A percentile compares a stretch with the other conserved stretches of the same genome.
phyloP scores from a whole-genome alignment of 805 yeast genomes.

The Yarrowia sp. region DNA sequence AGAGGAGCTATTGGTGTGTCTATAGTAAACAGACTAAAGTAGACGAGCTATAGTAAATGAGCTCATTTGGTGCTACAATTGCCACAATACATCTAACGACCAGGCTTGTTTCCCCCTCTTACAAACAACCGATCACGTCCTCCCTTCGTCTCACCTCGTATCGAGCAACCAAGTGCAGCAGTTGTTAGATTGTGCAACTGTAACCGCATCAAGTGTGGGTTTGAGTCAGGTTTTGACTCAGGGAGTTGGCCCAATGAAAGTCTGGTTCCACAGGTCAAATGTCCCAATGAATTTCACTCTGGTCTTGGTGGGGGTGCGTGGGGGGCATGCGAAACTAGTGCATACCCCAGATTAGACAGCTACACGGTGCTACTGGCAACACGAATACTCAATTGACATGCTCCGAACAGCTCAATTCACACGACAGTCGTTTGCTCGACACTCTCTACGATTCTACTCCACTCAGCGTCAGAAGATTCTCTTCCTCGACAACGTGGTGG shows the following conservation, averaged over 20 bases:
- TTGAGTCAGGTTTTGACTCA: slow-evolving; percentile 20
- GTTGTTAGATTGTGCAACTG: too few relatives aligned
- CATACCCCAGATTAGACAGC: background rate
- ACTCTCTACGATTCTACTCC: slow-evolving; percentile 37
- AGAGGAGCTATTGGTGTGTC: background rate
- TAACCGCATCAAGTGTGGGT: background rate
- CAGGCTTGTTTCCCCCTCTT: too few relatives aligned
- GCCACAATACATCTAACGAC: too few relatives aligned
- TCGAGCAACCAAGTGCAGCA: too few relatives aligned
- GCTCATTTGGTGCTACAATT: too few relatives aligned
- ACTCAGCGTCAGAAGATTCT: slow-evolving; percentile 63
- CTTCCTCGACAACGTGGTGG: slow-evolving; percentile 66
- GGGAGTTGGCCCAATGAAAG: background rate
- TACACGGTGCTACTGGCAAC: too few relatives aligned
- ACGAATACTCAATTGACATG: slow-evolving; percentile 3
- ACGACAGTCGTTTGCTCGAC: background rate
- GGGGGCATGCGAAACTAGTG: slow-evolving; percentile 12
- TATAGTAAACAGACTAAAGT: too few relatives aligned
- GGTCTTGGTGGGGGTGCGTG: slow-evolving; percentile 10
- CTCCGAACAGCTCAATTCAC: slow-evolving; percentile 14
- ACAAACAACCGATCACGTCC: too few relatives aligned
- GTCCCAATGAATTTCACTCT: background rate
- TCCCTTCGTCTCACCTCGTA: too few relatives aligned
- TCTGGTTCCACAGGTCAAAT: background rate
- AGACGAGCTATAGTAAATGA: too few relatives aligned